Evolutionary conservation across 2,329 filamentous ascomycete genomes (phyloP).

Genomic region (Pseudopyricularia javanii): DNA sequence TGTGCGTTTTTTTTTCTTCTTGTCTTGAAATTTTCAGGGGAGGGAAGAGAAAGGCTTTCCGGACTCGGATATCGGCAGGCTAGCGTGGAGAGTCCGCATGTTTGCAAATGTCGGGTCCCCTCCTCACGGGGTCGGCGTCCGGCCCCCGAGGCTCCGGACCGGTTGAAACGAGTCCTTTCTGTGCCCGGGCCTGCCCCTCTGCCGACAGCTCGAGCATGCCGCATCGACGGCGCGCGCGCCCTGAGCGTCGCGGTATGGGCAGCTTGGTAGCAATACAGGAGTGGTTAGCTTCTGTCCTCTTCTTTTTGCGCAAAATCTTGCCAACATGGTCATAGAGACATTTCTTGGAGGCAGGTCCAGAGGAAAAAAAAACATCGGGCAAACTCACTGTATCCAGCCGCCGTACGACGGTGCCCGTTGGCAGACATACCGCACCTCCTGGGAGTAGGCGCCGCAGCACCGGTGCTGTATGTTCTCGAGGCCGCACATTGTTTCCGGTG

Average conservation of each 20-base stretch:
- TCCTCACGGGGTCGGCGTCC: background rate
- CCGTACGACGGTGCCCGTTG: background rate
- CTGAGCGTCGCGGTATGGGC: background rate
- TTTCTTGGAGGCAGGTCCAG: background rate
- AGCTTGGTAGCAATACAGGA: background rate
- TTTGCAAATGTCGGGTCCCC: background rate
- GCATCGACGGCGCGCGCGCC: background rate
- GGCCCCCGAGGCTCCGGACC: background rate
- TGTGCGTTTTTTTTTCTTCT: background rate
- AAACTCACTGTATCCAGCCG: background rate
- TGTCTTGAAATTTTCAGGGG: too few relatives aligned
- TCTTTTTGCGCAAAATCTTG: too few relatives aligned
- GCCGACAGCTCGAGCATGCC: background rate
- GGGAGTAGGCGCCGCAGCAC: background rate
- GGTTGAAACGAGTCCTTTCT: background rate
- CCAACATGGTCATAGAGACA: too few relatives aligned
- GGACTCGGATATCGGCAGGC: background rate
- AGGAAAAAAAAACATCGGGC: background rate
- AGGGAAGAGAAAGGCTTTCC: too few relatives aligned
- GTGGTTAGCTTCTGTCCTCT: background rate
- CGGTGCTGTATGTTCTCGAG: slow-evolving; percentile 1
- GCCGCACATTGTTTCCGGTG: background rate
- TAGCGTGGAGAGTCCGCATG: background rate
- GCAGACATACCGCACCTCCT: background rate
- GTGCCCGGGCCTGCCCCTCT: background rate